A percentile compares a stretch with the other conserved stretches of the same genome.
Evolutionary conservation across 2,329 filamentous ascomycete species (phyloP).

Genomic region (Fusarium sp.): DNA sequence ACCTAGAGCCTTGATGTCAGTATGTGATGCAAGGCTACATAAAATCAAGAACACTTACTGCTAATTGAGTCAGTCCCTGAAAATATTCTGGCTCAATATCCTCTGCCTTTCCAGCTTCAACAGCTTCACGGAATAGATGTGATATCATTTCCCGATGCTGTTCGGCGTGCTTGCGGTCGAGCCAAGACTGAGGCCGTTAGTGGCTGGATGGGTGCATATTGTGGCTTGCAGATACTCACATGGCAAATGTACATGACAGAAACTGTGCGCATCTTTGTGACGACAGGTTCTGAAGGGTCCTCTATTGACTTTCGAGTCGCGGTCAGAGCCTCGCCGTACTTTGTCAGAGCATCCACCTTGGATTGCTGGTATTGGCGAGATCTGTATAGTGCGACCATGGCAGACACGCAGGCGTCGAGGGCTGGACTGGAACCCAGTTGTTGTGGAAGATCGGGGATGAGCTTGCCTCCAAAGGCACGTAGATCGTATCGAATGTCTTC

Average conservation of each 20-base stretch:
- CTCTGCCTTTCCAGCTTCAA: constrained; percentile 7
- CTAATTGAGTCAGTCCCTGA: constrained; percentile 30
- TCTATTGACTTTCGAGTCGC: constrained; percentile 16
- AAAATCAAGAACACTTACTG: constrained; percentile 12
- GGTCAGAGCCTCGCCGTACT: constrained; percentile 30
- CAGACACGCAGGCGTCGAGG: constrained; percentile 31
- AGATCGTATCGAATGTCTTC: constrained; percentile 39
- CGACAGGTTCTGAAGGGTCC: constrained; percentile 11
- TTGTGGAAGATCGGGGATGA: constrained; percentile 28
- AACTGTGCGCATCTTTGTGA: constrained; percentile 30
- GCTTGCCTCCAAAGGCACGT: constrained; percentile 28
- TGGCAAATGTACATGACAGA: constrained; percentile 36
- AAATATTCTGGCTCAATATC: constrained; percentile 28
- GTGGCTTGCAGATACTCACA: background rate
- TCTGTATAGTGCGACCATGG: constrained; percentile 32
- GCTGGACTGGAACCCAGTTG: constrained; percentile 27
- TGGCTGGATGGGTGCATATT: rapidly evolving
- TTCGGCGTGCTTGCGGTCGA: constrained; percentile 27
- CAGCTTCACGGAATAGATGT: constrained; percentile 30
- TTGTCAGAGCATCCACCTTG: constrained; percentile 19
- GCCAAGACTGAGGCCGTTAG: constrained; percentile 19
- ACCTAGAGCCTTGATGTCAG: constrained; percentile 4
- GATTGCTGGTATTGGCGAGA: constrained; percentile 4
- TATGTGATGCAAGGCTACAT: rapidly evolving
- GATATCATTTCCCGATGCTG: constrained; percentile 31